These are phyloP conservation scores for Capsella rubella DNA, from an alignment of 441 rosid species.

Conservation along the genomic window DNA sequence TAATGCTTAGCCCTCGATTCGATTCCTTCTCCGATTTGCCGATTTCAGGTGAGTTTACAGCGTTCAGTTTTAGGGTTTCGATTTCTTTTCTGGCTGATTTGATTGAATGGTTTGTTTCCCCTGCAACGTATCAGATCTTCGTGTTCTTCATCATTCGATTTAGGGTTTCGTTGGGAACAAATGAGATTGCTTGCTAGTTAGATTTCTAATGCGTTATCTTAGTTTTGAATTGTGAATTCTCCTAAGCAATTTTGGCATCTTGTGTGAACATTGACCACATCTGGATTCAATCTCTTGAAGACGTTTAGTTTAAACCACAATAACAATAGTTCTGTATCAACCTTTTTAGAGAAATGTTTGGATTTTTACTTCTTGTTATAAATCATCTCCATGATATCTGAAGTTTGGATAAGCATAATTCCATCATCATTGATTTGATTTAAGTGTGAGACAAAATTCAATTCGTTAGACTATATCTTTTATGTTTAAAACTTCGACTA, in stretches of 20 bases:
- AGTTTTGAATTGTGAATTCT: no score
- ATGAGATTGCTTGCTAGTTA: background rate
- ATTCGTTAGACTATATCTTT: background rate
- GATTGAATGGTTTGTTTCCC: background rate
- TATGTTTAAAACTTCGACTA: background rate
- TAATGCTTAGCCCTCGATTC: slow-evolving; percentile 53
- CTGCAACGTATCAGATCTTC: slow-evolving; percentile 10
- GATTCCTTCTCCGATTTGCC: slow-evolving; percentile 18
- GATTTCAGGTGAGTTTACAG: slow-evolving; percentile 38
- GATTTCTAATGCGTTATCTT: no score
- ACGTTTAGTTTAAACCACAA: background rate
- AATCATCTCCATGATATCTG: slow-evolving; percentile 18
- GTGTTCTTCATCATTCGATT: background rate
- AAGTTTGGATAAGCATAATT: slow-evolving; percentile 2
- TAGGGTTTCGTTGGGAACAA: slow-evolving; percentile 33
- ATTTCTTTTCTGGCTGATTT: background rate
- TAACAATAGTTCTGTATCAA: background rate
- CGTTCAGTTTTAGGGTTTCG: background rate
- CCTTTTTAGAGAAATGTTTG: background rate
- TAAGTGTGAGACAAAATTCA: background rate
- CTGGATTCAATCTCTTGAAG: slow-evolving; percentile 11
- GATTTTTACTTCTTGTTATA: background rate
- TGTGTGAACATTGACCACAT: background rate
- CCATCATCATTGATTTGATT: background rate
- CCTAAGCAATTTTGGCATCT: background rate